Evolutionary conservation across 2,329 filamentous ascomycete genomes (phyloP).

Genomic region (Aspergillus ruber): DNA sequence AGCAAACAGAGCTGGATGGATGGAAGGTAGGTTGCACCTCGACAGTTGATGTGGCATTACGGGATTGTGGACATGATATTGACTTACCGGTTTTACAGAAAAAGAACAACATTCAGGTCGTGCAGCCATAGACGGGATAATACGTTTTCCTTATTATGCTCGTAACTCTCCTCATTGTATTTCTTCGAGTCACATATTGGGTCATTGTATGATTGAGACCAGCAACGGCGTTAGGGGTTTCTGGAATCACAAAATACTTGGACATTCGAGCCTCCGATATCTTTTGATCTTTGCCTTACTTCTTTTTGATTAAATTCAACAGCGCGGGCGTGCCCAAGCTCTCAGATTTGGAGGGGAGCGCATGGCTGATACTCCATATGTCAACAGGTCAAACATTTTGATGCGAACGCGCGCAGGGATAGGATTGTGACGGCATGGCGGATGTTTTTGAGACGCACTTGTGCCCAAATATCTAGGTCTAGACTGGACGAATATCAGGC

Average conservation of each 20-base stretch:
- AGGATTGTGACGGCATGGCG: neutral
- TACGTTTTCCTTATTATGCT: neutral
- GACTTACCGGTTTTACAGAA: conserved; percentile 28
- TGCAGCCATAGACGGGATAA: conserved; percentile 32
- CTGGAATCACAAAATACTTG: neutral
- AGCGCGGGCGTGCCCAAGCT: neutral
- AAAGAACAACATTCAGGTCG: conserved; percentile 45
- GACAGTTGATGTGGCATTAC: neutral
- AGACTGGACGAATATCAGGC: conserved; percentile 2
- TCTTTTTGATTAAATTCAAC: neutral
- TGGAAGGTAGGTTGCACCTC: conserved; percentile 74
- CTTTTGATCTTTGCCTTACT: neutral
- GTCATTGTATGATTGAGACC: neutral
- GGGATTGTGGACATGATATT: conserved; percentile 1
- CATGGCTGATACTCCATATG: neutral
- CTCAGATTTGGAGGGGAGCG: neutral
- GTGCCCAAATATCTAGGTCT: conserved; percentile 9
- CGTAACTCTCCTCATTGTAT: neutral
- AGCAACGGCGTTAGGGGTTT: conserved; percentile 3
- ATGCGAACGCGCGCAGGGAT: conserved; percentile 1
- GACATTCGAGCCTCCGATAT: neutral
- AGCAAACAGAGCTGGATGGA: conserved; percentile 91
- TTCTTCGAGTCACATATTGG: neutral
- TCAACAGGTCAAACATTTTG: conserved; percentile 1
- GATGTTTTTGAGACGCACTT: conserved; percentile 6